Evolutionary conservation across 306 rosid genomes (phyloP).

Genomic region (Potentilla sterilis): DNA sequence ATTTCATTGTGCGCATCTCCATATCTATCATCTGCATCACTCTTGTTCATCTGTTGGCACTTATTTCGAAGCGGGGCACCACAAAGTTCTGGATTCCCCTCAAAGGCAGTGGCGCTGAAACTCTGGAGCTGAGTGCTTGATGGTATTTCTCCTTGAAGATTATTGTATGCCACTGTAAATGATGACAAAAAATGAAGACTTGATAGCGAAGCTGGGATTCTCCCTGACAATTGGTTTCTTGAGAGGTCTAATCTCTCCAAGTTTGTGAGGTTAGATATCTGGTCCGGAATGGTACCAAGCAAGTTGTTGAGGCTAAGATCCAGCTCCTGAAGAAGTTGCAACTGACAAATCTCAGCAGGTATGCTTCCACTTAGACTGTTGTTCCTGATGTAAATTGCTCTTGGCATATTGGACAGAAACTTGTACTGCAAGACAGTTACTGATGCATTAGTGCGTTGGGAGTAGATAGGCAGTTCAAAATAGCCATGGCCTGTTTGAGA

Average conservation of each 20-base stretch:
- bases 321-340: neutral
- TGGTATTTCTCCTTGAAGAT: neutral
- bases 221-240: neutral
- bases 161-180: neutral
- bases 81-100: neutral
- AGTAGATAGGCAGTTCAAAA: neutral
- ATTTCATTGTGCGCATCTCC: neutral
- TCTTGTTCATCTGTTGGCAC: neutral
- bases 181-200: neutral
- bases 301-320: neutral
- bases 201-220: neutral
- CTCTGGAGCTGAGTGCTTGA: constrained; percentile 1
- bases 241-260: neutral
- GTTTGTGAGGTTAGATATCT: neutral
- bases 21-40: neutral
- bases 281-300: neutral
- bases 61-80: neutral
- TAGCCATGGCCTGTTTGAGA: neutral
- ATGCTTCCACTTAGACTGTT: neutral
- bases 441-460: neutral
- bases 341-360: neutral
- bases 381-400: neutral
- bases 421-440: neutral
- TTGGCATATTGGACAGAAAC: neutral
- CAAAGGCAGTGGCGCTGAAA: neutral